These are phyloP conservation scores for Oryza officinalis DNA, from an alignment of 176 grass and related monocot genomes.

Conservation along the genomic window DNA sequence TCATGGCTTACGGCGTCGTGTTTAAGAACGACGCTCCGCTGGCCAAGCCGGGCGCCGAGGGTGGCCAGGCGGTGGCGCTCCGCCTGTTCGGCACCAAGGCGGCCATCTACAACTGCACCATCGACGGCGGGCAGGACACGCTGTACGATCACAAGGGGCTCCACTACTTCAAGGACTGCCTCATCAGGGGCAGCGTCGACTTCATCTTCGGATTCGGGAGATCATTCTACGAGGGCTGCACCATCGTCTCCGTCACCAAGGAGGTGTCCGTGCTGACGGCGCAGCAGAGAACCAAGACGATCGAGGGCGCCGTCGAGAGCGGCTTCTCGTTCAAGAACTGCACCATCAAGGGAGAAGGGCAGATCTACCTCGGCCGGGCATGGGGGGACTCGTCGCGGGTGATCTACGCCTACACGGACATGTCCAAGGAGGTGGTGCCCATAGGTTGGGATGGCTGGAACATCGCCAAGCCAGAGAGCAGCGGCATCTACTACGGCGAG, in stretches of 20 bases:
- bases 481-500: slow-evolving; percentile 57
- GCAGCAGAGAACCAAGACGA: slow-evolving; percentile 42
- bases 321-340: slow-evolving; percentile 59
- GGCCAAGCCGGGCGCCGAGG: slow-evolving; percentile 33
- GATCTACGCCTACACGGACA: slow-evolving; percentile 46
- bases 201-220: slow-evolving; percentile 67
- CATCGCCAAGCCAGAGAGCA: slow-evolving; percentile 44
- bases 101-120: slow-evolving; percentile 47
- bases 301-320: slow-evolving; percentile 49
- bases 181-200: slow-evolving; percentile 51
- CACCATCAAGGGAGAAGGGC: slow-evolving; percentile 27
- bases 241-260: slow-evolving; percentile 48
- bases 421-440: slow-evolving; percentile 65
- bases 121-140: slow-evolving; percentile 61
- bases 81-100: slow-evolving; percentile 55
- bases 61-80: slow-evolving; percentile 64
- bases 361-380: slow-evolving; percentile 50
- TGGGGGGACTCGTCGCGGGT: slow-evolving; percentile 66
- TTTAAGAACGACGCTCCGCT: slow-evolving; percentile 59
- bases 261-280: slow-evolving; percentile 58
- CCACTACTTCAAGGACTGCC: slow-evolving; percentile 58
- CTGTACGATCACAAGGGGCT: slow-evolving; percentile 67
- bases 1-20: slow-evolving; percentile 25
- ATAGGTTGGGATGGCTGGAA: slow-evolving; percentile 59
- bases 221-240: slow-evolving; percentile 50